Percentiles rank a stretch among this genome's conserved stretches.
phyloP scores from a whole-genome alignment of 805 yeast genomes.

The Ogataea ganodermae region DNA sequence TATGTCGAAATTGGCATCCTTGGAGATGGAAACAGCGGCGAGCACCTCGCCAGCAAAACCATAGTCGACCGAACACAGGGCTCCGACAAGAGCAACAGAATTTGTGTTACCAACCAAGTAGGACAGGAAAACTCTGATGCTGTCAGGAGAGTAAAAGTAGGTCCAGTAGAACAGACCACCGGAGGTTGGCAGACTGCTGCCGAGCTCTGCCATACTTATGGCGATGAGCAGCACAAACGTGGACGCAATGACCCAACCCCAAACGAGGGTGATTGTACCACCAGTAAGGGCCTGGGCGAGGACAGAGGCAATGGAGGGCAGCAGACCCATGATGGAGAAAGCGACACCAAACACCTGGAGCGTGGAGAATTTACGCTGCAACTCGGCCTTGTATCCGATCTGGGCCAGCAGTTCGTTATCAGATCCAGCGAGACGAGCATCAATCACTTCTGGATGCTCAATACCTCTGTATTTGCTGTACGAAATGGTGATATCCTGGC shows the following conservation, averaged over 20 bases:
- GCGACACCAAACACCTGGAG: slow-evolving; percentile 63
- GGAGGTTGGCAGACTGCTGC: slow-evolving; percentile 61
- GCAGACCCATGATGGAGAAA: slow-evolving; percentile 62
- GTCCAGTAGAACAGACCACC: slow-evolving; percentile 63
- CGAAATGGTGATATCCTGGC: slow-evolving; percentile 19
- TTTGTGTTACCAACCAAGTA: slow-evolving; percentile 47
- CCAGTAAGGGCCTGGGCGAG: slow-evolving; percentile 55
- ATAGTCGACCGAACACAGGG: slow-evolving; percentile 44
- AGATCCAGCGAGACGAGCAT: slow-evolving; percentile 29
- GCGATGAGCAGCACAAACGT: slow-evolving; percentile 57
- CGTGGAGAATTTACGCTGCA: slow-evolving; percentile 58
- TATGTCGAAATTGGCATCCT: slow-evolving; percentile 42
- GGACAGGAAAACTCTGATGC: slow-evolving; percentile 39
- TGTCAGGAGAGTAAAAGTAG: slow-evolving; percentile 45
- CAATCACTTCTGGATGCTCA: slow-evolving; percentile 25
- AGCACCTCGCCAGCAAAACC: slow-evolving; percentile 47
- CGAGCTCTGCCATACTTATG: slow-evolving; percentile 59
- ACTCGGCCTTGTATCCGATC: slow-evolving; percentile 66
- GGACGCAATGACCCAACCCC: slow-evolving; percentile 49
- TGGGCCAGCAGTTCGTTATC: slow-evolving; percentile 45
- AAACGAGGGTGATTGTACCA: slow-evolving; percentile 59
- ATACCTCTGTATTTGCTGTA: slow-evolving; percentile 21
- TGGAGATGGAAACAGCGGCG: slow-evolving; percentile 43
- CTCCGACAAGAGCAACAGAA: slow-evolving; percentile 45
- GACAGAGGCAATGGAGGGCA: slow-evolving; percentile 65